Evolutionary conservation across 139 green algal genomes (phyloP).

Genomic region (Eudorina sp.): DNA sequence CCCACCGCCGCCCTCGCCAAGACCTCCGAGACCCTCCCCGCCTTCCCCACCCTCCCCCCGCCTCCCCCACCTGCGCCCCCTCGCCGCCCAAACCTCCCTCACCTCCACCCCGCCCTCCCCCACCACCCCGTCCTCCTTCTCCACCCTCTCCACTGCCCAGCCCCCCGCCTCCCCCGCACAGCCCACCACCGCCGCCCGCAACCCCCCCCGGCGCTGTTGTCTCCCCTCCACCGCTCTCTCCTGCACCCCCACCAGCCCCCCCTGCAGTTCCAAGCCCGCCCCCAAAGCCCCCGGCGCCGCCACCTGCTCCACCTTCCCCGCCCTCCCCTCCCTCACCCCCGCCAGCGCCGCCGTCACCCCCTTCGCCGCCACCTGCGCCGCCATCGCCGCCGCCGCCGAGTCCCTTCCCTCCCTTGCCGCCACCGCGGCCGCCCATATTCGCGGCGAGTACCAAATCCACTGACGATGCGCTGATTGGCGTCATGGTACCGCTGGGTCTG

Average conservation of each 20-base stretch:
- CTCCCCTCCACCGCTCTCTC: background rate
- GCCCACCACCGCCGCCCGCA: background rate
- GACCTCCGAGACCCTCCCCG: background rate
- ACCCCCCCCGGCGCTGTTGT: too few species aligned
- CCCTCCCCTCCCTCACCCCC: background rate
- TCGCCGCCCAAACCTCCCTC: background rate
- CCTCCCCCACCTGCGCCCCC: too few species aligned
- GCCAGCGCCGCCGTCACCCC: background rate
- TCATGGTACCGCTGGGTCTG: conserved; percentile 29
- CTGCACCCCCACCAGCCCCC: background rate
- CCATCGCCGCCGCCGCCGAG: background rate
- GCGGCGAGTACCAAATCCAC: background rate
- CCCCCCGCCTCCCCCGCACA: background rate
- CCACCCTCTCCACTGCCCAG: background rate
- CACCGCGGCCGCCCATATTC: conserved; percentile 14
- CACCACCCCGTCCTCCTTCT: background rate
- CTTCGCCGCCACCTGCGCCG: background rate
- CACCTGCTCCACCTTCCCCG: background rate
- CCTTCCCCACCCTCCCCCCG: background rate
- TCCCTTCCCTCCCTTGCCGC: conserved; percentile 11
- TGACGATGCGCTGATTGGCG: conserved; percentile 24
- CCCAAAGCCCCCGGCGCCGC: background rate
- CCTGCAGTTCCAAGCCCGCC: background rate
- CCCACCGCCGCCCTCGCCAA: background rate
- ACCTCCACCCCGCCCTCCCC: background rate